A percentile compares a stretch with the other conserved stretches of the same genome.
Conservation (phyloP, 2,329 filamentous ascomycete genomes). For the Penicillium sp. region DNA sequence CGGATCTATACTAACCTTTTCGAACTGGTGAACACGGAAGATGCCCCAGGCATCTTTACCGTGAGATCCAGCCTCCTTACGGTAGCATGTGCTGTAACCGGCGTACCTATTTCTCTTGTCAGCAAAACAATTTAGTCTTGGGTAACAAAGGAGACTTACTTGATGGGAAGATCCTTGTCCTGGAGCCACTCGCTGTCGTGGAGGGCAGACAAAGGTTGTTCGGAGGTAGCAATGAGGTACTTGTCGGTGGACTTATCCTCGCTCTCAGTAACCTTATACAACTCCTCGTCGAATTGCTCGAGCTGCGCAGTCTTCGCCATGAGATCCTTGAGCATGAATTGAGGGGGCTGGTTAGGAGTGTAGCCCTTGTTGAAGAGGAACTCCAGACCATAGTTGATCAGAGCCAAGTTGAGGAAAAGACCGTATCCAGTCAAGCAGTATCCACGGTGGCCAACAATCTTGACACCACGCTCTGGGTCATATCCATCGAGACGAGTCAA, state of each 20-base stretch:
- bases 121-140: slow-evolving; percentile 4
- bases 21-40: slow-evolving; percentile 97
- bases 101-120: slow-evolving; percentile 56
- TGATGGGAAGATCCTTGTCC: slow-evolving; percentile 81
- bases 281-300: slow-evolving; percentile 94
- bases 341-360: slow-evolving; percentile 79
- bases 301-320: slow-evolving; percentile 99
- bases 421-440: slow-evolving; percentile 92
- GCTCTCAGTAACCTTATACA: slow-evolving; percentile 90
- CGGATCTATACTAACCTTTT: slow-evolving; percentile 61
- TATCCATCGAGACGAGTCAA: slow-evolving; percentile 85
- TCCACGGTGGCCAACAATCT: slow-evolving; percentile 90
- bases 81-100: slow-evolving; percentile 92
- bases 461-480: slow-evolving; percentile 87
- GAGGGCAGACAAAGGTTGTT: slow-evolving; percentile 90
- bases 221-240: slow-evolving; percentile 77
- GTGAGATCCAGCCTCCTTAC: slow-evolving; percentile 90
- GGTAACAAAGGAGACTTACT: slow-evolving; percentile 49
- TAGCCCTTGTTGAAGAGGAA: slow-evolving; percentile 82
- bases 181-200: slow-evolving; percentile 94
- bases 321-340: slow-evolving; percentile 91
- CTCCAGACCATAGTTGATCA: slow-evolving; percentile 92
- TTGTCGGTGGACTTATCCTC: slow-evolving; percentile 88
- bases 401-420: slow-evolving; percentile 84
- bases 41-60: slow-evolving; percentile 96